Base-by-base conservation (phyloP, 169 alveolate genomes). In the Pseudocohnilembus persalinus region DNA sequence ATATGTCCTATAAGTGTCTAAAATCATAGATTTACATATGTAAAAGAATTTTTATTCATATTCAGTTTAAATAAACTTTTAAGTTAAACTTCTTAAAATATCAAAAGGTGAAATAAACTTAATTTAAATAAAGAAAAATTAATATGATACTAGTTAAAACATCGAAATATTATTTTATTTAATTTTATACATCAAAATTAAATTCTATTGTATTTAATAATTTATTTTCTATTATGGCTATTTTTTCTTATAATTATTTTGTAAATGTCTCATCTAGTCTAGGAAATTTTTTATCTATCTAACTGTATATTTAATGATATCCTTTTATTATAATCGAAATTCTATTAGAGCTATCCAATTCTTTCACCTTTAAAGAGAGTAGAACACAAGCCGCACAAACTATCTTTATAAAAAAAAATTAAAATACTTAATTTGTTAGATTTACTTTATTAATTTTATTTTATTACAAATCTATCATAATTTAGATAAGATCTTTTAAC, bases 401-500 rank as follows among this genome's bases (percentile, higher is more conserved):
- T 49, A 79, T 79, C 84, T 79, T 27, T 25, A 34, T n/a, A 0
- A 63, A 25, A 11, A 49, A 49, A 79, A 63, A 34, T 32, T 29
- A 79, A 49, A 1, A 31, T 32, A 77, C 11, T 24, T 32, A 1
- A 29, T 74, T 77, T 1, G 28, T 33, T 0, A 34, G 0, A 31
- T 76, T 27, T 0, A 77, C 0, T 20, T 1, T 33, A 33, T 77
- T 16, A 6, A 26, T 31, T 35, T 35, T 49, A 29, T 11, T 6
- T 79, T 35, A 32, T 79, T 79, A 79, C 84, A 49, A 79, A 79
- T 63, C 84, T 64, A 79, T 79, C 84, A 79, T 79, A 79, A 49
- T 79, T 79, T 30, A 79, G 49, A 49, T 79, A 79, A 49, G 76
- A 49, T 72, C 63, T 79, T 29, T 73, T 73, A 16, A 79, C 63